These are phyloP conservation scores for Sphagnum contortum DNA, from an alignment of 225 moss, liverwort and hornwort genomes.

Conservation along the genomic window DNA sequence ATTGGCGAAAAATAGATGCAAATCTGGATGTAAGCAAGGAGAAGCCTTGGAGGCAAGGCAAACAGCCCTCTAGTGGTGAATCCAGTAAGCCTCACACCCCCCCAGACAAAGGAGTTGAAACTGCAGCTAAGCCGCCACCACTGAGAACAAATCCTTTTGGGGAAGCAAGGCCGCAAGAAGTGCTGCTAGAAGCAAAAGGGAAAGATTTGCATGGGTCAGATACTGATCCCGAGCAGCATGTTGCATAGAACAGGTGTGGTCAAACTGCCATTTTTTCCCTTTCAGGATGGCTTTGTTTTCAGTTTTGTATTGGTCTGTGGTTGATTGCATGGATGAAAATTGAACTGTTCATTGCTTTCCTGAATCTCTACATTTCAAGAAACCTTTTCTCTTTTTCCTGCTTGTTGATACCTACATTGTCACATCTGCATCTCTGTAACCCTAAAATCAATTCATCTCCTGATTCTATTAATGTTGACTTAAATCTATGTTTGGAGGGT, in stretches of 20 bases:
- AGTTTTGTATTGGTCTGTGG: not conserved
- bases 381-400: too few relatives aligned
- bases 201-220: constrained; percentile 58
- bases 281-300: constrained; percentile 1
- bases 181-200: constrained; percentile 49
- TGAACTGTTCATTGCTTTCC: too few relatives aligned
- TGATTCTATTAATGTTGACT: too few relatives aligned
- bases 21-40: constrained; percentile 64
- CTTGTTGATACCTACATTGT: too few relatives aligned
- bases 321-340: too few relatives aligned
- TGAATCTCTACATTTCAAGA: too few relatives aligned
- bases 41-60: constrained; percentile 63
- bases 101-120: constrained; percentile 51
- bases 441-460: too few relatives aligned
- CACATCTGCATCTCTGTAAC: too few relatives aligned
- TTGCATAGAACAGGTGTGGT: constrained; percentile 28
- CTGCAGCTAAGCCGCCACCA: constrained; percentile 29
- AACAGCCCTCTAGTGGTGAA: constrained; percentile 59
- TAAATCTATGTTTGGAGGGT: too few relatives aligned
- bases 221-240: constrained; percentile 44
- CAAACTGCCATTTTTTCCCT: not conserved
- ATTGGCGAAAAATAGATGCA: constrained; percentile 87
- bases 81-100: constrained; percentile 37
- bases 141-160: constrained; percentile 65
- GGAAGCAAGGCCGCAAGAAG: constrained; percentile 61